Conservation (phyloP, 1,284 basidiomycete species). For the Papiliotrema laurentii region DNA sequence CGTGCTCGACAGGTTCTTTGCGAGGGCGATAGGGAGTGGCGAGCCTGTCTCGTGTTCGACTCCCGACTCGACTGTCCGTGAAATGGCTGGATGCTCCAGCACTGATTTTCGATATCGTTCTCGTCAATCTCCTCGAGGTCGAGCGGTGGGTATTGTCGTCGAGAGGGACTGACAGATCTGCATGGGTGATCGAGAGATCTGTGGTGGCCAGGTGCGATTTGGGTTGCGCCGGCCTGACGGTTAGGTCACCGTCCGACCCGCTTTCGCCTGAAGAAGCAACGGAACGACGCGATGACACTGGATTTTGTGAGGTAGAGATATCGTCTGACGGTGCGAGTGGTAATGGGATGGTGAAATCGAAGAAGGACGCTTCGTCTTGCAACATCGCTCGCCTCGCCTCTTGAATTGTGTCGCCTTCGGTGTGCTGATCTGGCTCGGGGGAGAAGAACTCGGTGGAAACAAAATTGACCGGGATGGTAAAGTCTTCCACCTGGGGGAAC, state of each 20-base stretch:
- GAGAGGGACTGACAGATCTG: not conserved
- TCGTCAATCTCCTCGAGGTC: not conserved
- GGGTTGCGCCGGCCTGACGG: too few species aligned
- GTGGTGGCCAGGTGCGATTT: not conserved
- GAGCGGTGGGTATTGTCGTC: not conserved
- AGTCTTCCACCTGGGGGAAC: slow-evolving; percentile 4
- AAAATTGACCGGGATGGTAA: slow-evolving; percentile 6
- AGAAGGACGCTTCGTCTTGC: not conserved
- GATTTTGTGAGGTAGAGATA: too few species aligned
- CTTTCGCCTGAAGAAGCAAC: too few species aligned
- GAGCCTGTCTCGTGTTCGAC: not conserved
- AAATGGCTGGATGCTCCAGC: not conserved
- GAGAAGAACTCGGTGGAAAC: not conserved
- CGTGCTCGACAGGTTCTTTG: not conserved
- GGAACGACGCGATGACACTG: too few species aligned
- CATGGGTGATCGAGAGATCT: not conserved
- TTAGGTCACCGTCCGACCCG: too few species aligned
- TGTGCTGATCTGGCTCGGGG: not conserved
- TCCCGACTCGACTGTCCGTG: not conserved
- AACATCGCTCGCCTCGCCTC: not conserved
- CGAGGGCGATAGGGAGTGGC: slow-evolving; percentile 1
- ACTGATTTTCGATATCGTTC: not conserved
- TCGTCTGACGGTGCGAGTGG: too few species aligned
- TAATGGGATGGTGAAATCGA: not conserved
- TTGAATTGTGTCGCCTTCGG: not conserved